Conservation (phyloP, 257 asterid species). For the Solanum arcanum region DNA sequence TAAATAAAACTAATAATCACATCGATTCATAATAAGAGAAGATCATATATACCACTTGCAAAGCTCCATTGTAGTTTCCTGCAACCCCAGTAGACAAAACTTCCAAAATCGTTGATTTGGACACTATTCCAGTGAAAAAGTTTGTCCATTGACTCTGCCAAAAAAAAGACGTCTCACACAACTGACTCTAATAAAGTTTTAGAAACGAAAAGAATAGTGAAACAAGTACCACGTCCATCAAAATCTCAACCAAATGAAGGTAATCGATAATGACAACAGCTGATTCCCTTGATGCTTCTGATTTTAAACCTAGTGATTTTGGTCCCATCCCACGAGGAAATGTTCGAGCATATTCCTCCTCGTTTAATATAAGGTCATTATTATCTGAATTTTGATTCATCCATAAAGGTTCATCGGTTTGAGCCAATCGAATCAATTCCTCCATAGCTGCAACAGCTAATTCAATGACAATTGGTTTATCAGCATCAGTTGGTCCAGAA, state of each 20-base stretch:
- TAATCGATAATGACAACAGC: conserved; percentile 47
- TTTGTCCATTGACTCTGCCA: conserved; percentile 34
- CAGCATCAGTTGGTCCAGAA: conserved; percentile 46
- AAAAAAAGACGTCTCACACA: no score
- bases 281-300: conserved; percentile 41
- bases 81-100: conserved; percentile 50
- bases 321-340: conserved; percentile 48
- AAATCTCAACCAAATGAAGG: conserved; percentile 32
- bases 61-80: conserved; percentile 47
- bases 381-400: conserved; percentile 11
- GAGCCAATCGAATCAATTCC: conserved; percentile 57
- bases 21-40: no score
- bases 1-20: no score
- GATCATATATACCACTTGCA: conserved; percentile 30
- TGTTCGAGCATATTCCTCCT: conserved; percentile 27
- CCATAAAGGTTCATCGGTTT: conserved; percentile 73
- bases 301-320: conserved; percentile 22
- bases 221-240: conserved; percentile 39
- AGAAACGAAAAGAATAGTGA: no score
- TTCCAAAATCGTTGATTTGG: conserved; percentile 33
- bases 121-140: conserved; percentile 37
- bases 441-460: conserved; percentile 86
- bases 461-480: conserved; percentile 64
- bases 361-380: conserved; percentile 12
- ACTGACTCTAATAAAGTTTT: background rate